Evolutionary conservation across 306 rosid species (phyloP).

Genomic region (Spatholobus suberectus): DNA sequence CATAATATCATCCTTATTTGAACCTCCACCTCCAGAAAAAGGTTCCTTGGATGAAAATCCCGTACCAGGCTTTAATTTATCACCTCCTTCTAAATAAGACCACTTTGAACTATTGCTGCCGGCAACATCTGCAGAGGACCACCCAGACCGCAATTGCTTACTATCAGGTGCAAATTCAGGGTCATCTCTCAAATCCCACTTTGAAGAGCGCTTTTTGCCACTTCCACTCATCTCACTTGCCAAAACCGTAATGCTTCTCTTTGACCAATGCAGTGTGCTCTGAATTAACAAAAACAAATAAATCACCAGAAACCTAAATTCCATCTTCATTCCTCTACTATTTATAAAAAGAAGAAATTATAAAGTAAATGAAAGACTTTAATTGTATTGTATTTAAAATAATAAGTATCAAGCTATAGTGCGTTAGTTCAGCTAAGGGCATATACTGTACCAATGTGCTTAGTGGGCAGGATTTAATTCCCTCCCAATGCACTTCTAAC

Average conservation of each 20-base stretch:
- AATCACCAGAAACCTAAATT: slow-evolving; percentile 35
- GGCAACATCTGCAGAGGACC: slow-evolving; percentile 68
- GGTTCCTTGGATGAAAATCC: slow-evolving; percentile 63
- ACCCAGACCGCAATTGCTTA: slow-evolving; percentile 61
- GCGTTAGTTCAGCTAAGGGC: background rate
- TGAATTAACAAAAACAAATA: slow-evolving; percentile 45
- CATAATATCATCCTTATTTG: slow-evolving; percentile 58
- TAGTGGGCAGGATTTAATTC: background rate
- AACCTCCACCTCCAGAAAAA: slow-evolving; percentile 69
- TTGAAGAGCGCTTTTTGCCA: slow-evolving; percentile 77
- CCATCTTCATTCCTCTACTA: slow-evolving; percentile 5
- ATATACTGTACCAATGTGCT: background rate
- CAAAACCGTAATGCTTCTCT: slow-evolving; percentile 42
- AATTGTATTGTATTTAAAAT: background rate
- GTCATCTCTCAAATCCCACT: slow-evolving; percentile 87
- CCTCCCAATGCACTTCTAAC: background rate
- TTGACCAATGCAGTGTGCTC: slow-evolving; percentile 45
- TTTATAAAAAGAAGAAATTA: background rate
- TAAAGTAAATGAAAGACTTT: slow-evolving; percentile 5
- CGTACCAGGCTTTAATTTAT: slow-evolving; percentile 55
- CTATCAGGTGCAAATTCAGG: slow-evolving; percentile 60
- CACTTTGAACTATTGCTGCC: slow-evolving; percentile 67
- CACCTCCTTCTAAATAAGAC: slow-evolving; percentile 66
- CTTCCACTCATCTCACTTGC: slow-evolving; percentile 79
- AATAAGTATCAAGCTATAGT: background rate